These are phyloP conservation scores for Trypanosoma congolense DNA, from an alignment of 208 protist species.

Conservation along the genomic window DNA sequence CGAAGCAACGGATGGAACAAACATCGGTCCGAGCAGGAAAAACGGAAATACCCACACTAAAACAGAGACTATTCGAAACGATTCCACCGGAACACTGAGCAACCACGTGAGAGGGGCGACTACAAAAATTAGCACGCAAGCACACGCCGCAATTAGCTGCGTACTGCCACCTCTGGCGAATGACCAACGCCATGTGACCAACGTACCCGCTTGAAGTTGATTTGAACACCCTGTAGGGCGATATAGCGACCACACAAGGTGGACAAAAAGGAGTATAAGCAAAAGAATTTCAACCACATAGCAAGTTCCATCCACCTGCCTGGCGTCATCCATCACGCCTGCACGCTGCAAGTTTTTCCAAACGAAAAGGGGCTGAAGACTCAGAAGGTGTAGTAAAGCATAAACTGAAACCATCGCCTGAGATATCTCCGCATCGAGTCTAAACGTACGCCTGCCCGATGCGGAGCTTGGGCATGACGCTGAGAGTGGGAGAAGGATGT, in stretches of 20 bases:
- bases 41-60: conserved; percentile 14
- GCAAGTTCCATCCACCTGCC: conserved; percentile 9
- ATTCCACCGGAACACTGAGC: conserved; percentile 13
- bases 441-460: neutral
- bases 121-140: conserved; percentile 1
- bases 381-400: conserved; percentile 23
- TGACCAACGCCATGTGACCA: neutral
- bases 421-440: neutral
- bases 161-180: neutral
- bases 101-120: conserved; percentile 4
- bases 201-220: neutral
- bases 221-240: neutral
- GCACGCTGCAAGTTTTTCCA: conserved; percentile 30
- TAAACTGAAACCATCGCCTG: conserved; percentile 14
- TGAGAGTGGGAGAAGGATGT: conserved; percentile 6
- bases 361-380: conserved; percentile 40
- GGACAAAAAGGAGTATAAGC: conserved; percentile 11
- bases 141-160: neutral
- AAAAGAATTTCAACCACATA: conserved; percentile 14
- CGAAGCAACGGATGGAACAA: no score
- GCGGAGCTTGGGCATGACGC: neutral
- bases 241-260: conserved; percentile 7
- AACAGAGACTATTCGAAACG: conserved; percentile 18
- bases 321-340: conserved; percentile 15
- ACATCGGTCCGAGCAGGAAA: conserved; percentile 2